Base-by-base conservation (phyloP, 1,284 basidiomycete species). In the Fomitopsis schrenkii region DNA sequence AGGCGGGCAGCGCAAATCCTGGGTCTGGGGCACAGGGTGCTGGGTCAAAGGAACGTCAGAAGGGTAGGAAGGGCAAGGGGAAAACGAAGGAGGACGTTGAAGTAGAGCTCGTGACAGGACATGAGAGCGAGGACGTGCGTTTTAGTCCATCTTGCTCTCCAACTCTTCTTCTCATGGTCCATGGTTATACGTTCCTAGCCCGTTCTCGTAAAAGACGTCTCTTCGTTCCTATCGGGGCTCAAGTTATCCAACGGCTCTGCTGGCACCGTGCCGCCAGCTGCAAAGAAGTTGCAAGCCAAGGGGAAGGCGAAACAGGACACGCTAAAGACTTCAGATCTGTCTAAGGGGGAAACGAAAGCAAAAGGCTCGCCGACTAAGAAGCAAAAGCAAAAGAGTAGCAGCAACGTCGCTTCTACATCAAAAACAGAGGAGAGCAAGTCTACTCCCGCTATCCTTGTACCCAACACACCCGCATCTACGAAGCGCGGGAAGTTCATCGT, bases 401-500 rank as follows among this genome's bases (percentile, higher is more conserved):
- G 36, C 19, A 42, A 50, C 2, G n/a, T 38, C 17, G 12, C 41
- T 10, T 14, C 40, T 8, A 15, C 28, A 10, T 38, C 58, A 41
- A 22, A 36, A n/a, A 41, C 38, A 12, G 33, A 26, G 22, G 22
- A 48, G 12, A 30, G 42, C 33, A 55, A 58, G 19, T 42, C 53
- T 36, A 40, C 48, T 46, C 36, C 9, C 45, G 1, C 48, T 54
- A 22, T 52, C 28, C 12, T 28, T 26, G 50, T 45, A 19, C 55
- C 38, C 48, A 61, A 54, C 52, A 52, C 36, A 56, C 53, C 48
- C 28, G 19, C 54, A 6, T 22, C 19, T 17, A 52, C 61, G 38
- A 53, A 56, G 22, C 28, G 38, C 33, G 54, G 57, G 53, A 69
- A 66, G 57, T 62, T 69, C 50, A 60, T 84, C 40, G 72, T 86